Evolutionary conservation across 2,329 filamentous ascomycete genomes (phyloP), one percentile per base, ranked within the genome.

Genomic region (Cladosporium halotolerans): DNA sequence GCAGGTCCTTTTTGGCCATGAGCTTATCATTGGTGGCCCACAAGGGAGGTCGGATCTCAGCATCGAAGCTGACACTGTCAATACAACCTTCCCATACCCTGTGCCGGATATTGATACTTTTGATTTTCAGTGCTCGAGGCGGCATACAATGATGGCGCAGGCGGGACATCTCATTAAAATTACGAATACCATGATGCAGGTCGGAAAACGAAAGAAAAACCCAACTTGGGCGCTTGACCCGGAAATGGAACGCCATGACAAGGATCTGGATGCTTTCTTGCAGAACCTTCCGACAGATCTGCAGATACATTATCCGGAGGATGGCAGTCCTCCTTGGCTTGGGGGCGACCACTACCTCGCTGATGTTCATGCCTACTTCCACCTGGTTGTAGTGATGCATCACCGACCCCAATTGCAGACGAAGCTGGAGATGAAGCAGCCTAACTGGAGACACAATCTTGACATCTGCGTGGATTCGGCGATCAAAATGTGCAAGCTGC

Each of bases 11-110:
- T 87, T 95, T 66, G 77, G 89, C 18, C 85, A 89, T 57, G 92
- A 97, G 71, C 79, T 91, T 40, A 95, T 97, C 88, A 85, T 96
- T 62, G 92, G 92, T 53, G 90, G 87, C 16, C 89, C 92, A 3
- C 91, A 97, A 83, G 92, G 91, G 89, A 74, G 62, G 63, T 60
- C 56, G 45, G 89, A 96, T 68, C 81, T 92, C 54, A 79, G 86
- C 1, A 85, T 96, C 7, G 80, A 85, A 43, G 75, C 84, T 23
- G 84, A 89, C 14, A 84, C 86, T 0, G 83, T 96, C 13, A 88
- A 96, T 64, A 83, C 91, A 59, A 79, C 78, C 40, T 74, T 89
- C 23, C 82, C 82, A 1, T 75, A 81, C 54, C 81, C 81, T 16
- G 73, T 82, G 48, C 76, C 82, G 13, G 85, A 85, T 32, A 75